These are phyloP conservation scores for Stereum hirsutum DNA, from an alignment of 1,284 basidiomycete species.

Conservation along the genomic window DNA sequence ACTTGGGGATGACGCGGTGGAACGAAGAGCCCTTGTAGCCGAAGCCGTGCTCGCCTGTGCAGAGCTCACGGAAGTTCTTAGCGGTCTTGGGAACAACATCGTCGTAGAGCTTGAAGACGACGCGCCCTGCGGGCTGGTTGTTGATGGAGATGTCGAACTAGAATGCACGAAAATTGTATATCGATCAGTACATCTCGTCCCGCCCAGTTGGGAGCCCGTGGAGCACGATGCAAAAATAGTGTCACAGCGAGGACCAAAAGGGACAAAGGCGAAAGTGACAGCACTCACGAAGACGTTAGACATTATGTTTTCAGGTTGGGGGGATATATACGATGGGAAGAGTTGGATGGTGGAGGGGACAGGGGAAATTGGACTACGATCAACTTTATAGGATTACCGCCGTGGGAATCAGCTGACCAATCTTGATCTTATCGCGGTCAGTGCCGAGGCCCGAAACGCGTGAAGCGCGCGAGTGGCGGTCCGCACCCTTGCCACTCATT, in stretches of 20 bases:
- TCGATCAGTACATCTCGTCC: not conserved
- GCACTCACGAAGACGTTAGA: slow-evolving; percentile 33
- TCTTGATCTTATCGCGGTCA: too few species aligned
- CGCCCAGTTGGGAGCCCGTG: not conserved
- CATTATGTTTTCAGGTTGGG: slow-evolving; percentile 19
- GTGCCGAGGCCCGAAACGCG: too few species aligned
- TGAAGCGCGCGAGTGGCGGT: too few species aligned
- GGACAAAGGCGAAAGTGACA: not conserved
- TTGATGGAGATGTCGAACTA: slow-evolving; percentile 78
- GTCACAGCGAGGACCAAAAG: not conserved
- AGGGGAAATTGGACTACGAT: not conserved
- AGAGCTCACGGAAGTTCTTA: slow-evolving; percentile 87
- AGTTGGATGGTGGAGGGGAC: not conserved
- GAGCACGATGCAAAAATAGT: not conserved
- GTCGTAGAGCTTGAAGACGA: slow-evolving; percentile 83
- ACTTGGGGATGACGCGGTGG: slow-evolving; percentile 72
- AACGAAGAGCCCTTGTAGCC: slow-evolving; percentile 63
- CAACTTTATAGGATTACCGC: too few species aligned
- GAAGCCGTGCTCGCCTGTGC: slow-evolving; percentile 64
- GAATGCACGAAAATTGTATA: not conserved
- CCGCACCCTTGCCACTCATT: too few species aligned
- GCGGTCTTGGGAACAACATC: slow-evolving; percentile 65
- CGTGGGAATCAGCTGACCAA: too few species aligned
- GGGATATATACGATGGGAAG: not conserved
- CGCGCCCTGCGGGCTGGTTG: slow-evolving; percentile 47